Conservation (phyloP, 495 filamentous ascomycete species). For the Bryoglossum gracile region DNA sequence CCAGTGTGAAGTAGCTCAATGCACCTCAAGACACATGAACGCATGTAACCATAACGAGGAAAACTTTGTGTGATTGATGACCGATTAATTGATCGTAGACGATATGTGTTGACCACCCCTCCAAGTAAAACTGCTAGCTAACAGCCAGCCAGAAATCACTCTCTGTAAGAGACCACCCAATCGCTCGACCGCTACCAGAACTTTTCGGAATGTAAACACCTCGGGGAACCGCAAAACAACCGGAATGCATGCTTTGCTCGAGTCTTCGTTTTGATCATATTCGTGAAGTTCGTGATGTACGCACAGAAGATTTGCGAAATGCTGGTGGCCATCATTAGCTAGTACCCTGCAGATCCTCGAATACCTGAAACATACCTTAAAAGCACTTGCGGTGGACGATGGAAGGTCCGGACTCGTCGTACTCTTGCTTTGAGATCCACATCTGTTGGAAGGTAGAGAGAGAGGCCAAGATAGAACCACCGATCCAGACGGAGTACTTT, state of each 20-base stretch:
- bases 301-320: conserved; percentile 17
- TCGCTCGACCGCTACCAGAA: conserved; percentile 29
- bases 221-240: conserved; percentile 23
- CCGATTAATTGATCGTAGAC: conserved; percentile 23
- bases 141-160: conserved; percentile 16
- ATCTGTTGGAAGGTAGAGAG: conserved; percentile 99
- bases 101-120: conserved; percentile 18
- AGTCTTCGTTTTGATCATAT: conserved; percentile 28
- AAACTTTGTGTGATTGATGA: conserved; percentile 24
- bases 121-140: conserved; percentile 22
- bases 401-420: conserved; percentile 98
- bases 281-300: conserved; percentile 28
- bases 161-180: conserved; percentile 25
- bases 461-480: conserved; percentile 98
- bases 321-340: conserved; percentile 7
- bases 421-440: conserved; percentile 99
- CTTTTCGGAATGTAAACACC: conserved; percentile 30
- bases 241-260: conserved; percentile 19
- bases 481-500: conserved; percentile 99
- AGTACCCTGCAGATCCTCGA: not conserved
- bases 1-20: too few species aligned
- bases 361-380: conserved; percentile 56
- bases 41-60: conserved; percentile 15
- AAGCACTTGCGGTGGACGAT: conserved; percentile 99
- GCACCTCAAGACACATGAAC: conserved; percentile 17